Conservation (phyloP, 2,329 filamentous ascomycete species). For the Epichloe typhina region DNA sequence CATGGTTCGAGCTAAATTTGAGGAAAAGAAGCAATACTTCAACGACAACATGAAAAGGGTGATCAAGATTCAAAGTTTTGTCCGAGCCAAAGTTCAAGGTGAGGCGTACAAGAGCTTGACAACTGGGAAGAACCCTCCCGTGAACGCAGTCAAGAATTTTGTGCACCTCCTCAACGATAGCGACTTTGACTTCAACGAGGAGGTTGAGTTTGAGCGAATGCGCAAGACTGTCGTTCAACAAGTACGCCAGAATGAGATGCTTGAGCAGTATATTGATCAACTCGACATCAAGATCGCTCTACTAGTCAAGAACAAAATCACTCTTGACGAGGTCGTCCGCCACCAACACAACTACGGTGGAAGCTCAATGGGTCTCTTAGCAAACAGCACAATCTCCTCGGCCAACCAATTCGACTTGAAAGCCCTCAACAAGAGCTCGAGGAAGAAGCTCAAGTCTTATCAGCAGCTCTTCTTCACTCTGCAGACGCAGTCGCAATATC, state of each 20-base stretch:
- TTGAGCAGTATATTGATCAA: slow-evolving; percentile 96
- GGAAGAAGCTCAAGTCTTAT: slow-evolving; percentile 90
- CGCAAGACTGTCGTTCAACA: slow-evolving; percentile 95
- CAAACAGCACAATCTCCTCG: slow-evolving; percentile 77
- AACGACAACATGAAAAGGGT: slow-evolving; percentile 98
- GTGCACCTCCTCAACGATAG: slow-evolving; percentile 96
- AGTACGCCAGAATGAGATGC: slow-evolving; percentile 90
- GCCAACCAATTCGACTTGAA: slow-evolving; percentile 93
- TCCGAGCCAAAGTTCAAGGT: slow-evolving; percentile 87
- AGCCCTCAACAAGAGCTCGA: slow-evolving; percentile 90
- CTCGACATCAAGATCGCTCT: slow-evolving; percentile 98
- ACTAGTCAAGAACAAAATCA: slow-evolving; percentile 98
- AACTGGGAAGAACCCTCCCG: slow-evolving; percentile 89
- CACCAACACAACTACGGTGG: slow-evolving; percentile 95
- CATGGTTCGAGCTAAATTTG: slow-evolving; percentile 61
- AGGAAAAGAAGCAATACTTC: slow-evolving; percentile 78
- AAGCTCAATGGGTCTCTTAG: slow-evolving; percentile 69
- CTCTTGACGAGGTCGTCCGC: slow-evolving; percentile 89
- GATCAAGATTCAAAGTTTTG: slow-evolving; percentile 95
- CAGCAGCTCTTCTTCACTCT: slow-evolving; percentile 96
- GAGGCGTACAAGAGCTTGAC: slow-evolving; percentile 97
- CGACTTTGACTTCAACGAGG: slow-evolving; percentile 97
- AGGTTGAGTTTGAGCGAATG: slow-evolving; percentile 89
- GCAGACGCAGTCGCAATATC: slow-evolving; percentile 91
- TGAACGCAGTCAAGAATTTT: slow-evolving; percentile 95